Base-by-base conservation (phyloP, 768 basidiomycete genomes). In the Hericium coralloides region DNA sequence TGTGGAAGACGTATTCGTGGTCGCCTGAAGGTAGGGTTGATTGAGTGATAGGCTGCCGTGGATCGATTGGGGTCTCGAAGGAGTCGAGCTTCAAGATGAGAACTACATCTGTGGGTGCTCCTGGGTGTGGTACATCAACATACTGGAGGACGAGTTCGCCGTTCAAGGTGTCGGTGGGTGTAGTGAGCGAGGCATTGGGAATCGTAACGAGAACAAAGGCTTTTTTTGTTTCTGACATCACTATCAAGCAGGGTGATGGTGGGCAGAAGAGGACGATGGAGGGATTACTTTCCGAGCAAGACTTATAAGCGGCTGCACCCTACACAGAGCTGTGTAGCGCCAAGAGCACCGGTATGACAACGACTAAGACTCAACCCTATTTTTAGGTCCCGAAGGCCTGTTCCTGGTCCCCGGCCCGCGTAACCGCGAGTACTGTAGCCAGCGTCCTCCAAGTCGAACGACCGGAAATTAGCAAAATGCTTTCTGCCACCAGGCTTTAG, bases 41-140 rank as follows among this genome's bases (percentile, higher is more conserved):
- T 23, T 38, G 49, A 17, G 59, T 56, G 52, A 63, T 26, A 3
- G 55, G 25, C 2, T 57, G 60, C 10, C 56, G 38, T 2, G 62
- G 62, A 36, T 63, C 62, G 22, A 63, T 60, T 15, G 57, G 57
- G 52, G 51, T 53, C 49, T 63, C 62, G 49, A 61, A 63, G 12
- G 55, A 22, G 51, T 36, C 55, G 18, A 61, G 17, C 20, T 59
- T 60, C 7, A 63, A 57, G 38, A 63, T 49, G 55, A 63, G 62
- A 7, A 63, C 39, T 25, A 63, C 60, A 10, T 49, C 25, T 5
- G 41, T 6, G 2, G 43, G 17, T 17, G 43, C 36, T 2, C 52
- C 53, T 18, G 41, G 23, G n/a, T 37, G 5, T 12, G 58, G 17
- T 17, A 54, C 58, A 15, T 59, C 58, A 52, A 63, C 39, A 31